Conservation (phyloP, 2,329 filamentous ascomycete genomes). For the Achaetomium macrosporum region DNA sequence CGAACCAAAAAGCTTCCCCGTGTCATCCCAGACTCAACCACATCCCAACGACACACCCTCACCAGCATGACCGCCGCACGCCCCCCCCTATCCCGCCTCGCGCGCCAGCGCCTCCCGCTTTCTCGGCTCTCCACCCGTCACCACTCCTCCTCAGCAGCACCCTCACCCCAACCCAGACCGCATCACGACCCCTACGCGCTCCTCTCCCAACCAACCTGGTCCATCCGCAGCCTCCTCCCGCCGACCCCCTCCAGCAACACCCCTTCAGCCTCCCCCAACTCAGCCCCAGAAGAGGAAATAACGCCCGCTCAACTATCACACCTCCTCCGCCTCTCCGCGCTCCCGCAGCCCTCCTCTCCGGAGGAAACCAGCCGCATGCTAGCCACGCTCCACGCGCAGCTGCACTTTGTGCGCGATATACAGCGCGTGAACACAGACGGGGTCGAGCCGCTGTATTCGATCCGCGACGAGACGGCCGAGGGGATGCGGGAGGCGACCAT, state of each 20-base stretch:
- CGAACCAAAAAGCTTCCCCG: neutral
- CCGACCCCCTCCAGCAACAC: neutral
- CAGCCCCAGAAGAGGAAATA: conserved; percentile 36
- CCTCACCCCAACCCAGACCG: neutral
- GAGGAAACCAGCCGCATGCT: conserved; percentile 67
- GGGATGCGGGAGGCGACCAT: conserved; percentile 54
- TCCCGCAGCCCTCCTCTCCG: conserved; percentile 61
- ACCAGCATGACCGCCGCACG: conserved; percentile 3
- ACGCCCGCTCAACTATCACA: conserved; percentile 68
- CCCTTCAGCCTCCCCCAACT: neutral
- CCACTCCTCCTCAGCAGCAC: conserved; percentile 2
- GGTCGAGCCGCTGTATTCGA: conserved; percentile 67
- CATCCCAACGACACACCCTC: neutral
- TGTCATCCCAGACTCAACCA: neutral
- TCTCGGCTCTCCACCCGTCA: conserved; percentile 1
- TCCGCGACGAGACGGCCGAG: conserved; percentile 69
- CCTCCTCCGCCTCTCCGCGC: conserved; percentile 80
- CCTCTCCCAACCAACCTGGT: conserved; percentile 67
- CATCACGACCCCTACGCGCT: conserved; percentile 33
- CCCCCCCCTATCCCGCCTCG: conserved; percentile 2
- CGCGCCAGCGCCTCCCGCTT: neutral
- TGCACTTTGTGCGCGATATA: conserved; percentile 85
- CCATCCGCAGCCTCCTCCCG: conserved; percentile 64
- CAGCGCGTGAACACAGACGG: conserved; percentile 70
- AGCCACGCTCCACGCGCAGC: conserved; percentile 68